Percentiles rank a stretch among this genome's conserved stretches.
phyloP scores from a whole-genome alignment of 768 basidiomycete genomes.

The Ramaria sp. region DNA sequence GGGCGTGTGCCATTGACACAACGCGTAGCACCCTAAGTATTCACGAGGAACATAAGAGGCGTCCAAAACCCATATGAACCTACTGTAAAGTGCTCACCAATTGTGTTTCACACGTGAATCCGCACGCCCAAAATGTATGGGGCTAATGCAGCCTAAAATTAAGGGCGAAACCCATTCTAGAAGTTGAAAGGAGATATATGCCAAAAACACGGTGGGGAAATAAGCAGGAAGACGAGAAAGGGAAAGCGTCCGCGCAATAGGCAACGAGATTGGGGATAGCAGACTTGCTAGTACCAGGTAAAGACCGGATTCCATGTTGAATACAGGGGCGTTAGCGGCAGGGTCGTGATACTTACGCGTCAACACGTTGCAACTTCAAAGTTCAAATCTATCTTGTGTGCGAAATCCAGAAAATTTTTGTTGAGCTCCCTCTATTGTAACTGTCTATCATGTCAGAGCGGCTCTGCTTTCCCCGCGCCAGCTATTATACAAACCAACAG shows the following conservation, averaged over 20 bases:
- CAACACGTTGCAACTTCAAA: too few species aligned
- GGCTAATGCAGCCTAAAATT: conserved; percentile 43
- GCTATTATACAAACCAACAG: conserved; percentile 70
- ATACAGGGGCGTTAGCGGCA: background rate
- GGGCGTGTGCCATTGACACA: conserved; percentile 62
- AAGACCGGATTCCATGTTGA: background rate
- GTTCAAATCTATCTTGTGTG: too few species aligned
- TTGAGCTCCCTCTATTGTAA: too few species aligned
- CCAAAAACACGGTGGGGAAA: conserved; percentile 40
- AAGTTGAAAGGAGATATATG: conserved; percentile 45
- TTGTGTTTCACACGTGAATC: conserved; percentile 32
- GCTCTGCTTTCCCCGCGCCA: conserved; percentile 23
- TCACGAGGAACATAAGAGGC: background rate
- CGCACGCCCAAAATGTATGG: conserved; percentile 33
- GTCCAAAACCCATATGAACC: background rate
- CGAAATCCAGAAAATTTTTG: too few species aligned
- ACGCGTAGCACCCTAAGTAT: conserved; percentile 28
- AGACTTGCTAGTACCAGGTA: background rate
- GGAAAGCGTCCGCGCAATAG: conserved; percentile 26
- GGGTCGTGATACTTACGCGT: too few species aligned
- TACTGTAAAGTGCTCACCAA: background rate
- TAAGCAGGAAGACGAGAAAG: conserved; percentile 45
- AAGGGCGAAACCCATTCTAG: conserved; percentile 35
- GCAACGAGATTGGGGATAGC: conserved; percentile 13
- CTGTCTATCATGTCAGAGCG: background rate